Evolutionary conservation across 768 basidiomycete species (phyloP), one percentile per base, ranked within the genome.

Genomic region (Ramaria sp.): DNA sequence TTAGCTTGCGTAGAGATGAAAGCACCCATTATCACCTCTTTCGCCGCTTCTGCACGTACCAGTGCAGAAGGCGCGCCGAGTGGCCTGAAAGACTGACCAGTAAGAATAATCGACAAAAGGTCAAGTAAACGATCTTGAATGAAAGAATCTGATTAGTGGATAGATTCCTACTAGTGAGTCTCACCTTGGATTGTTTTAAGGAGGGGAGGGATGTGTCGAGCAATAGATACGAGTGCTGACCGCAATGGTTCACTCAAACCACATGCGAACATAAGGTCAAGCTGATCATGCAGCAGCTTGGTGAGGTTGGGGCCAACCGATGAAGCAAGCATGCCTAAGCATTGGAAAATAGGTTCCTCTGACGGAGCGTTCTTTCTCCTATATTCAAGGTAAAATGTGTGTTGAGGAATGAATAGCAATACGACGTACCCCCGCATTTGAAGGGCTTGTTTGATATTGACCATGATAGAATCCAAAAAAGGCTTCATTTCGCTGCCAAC

Each of bases 281-380:
- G 79, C 60, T 97, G 88, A 63, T 98, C 96, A 67, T 97, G 96
- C 55, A 99, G 75, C 44, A 95, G 76, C 64, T 95, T 93, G 0
- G 96, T 98, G 45, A 99, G 72, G 66, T 93, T 95, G 2, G 93
- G 93, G 0, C 96, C 96, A 30, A 99, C 93, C 8, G 96, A 90
- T 1, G 83, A 80, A 1, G 94, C 91, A 41, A 99, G 73, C 92
- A 97, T 95, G 36, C 91, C 91, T 56, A 99, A 79, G 68, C 96
- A 98, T 74, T 97, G 90, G 64, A 99, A 98, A 56, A 98, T 92
- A 0, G 94, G 87, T 59, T 92, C 92, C 67, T 97, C 94, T 15
- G 85, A 83, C 2, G 89, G 88, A 1, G 92, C 88, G 64, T 91
- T 93, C 74, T 93, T 95, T 64, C 84, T 83, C 55, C 81, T 84